Evolutionary conservation across 2,329 filamentous ascomycete genomes (phyloP), one percentile per base, ranked within the genome.

Genomic region (Xylariaceae sp.): DNA sequence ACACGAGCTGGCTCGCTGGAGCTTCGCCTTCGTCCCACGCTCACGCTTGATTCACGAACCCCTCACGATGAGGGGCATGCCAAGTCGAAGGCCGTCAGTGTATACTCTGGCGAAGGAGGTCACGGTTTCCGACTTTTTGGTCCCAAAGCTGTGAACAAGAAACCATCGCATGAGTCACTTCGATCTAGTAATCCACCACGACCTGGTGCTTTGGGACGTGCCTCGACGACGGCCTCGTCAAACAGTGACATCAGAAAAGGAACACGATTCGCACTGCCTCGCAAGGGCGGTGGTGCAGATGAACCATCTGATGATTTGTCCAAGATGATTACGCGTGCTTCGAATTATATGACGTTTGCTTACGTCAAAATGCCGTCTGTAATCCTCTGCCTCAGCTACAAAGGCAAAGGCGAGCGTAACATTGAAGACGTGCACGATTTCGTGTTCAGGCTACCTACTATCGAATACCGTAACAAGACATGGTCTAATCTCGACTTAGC

Each of bases 401-500:
- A 97, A 71, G 94, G 95, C 66, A 95, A 91, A 69, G 90, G 92
- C 42, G 90, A 96, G 59, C 90, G 92, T 66, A 99, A 97, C 64
- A 81, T 99, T 51, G 91, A 97, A 73, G 95, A 99, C 70, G 88
- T 99, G 14, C 93, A 99, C 71, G 88, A 97, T 66, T 95, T 99
- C 61, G 94, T 99, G 45, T 99, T 99, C 81, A 86, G 90, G 33
- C 83, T 99, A 73, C 94, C 94, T 3, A 88, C 89, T 2, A 86
- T 99, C 43, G 94, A 99, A 69, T 97, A 96, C 74, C 85, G 90
- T 58, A 99, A 99, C 78, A 99, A 99, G 77, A 97, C 92, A 9
- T 99, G 94, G 94, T 97, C 91, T 6, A 99, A 97, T 68, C 81
- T 99, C 6, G 94, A 99, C 65, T 82, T 99, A 10, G 92, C 93